A percentile compares a stretch with the other conserved stretches of the same genome.
Evolutionary conservation across 345 rosid genomes (phyloP).

Genomic region (Abelmoschus esculentus): DNA sequence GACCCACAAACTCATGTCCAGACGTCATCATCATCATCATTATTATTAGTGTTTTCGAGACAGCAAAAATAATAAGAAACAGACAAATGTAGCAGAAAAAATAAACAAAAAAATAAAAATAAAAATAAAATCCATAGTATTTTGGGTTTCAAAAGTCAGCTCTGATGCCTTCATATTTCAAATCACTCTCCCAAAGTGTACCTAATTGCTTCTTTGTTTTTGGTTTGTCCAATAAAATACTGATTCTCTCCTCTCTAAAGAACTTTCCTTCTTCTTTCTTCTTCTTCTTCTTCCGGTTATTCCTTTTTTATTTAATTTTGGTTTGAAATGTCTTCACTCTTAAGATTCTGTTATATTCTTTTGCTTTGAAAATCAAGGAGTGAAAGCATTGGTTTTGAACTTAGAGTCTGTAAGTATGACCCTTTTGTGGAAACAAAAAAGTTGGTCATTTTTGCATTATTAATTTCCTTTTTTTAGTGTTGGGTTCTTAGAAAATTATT

Average conservation of each 20-base stretch:
- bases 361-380: constrained; percentile 1
- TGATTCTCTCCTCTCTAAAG: constrained; percentile 20
- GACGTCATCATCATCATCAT: neutral
- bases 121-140: neutral
- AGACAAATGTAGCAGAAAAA: no score
- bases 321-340: constrained; percentile 33
- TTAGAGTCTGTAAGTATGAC: neutral
- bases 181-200: constrained; percentile 13
- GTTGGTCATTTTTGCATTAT: constrained; percentile 1
- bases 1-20: constrained; percentile 6
- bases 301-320: constrained; percentile 13
- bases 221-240: constrained; percentile 13
- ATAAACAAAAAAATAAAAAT: neutral
- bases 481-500: constrained; percentile 24
- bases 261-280: constrained; percentile 31
- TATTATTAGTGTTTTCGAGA: no score
- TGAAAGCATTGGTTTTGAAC: constrained; percentile 15
- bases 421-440: constrained; percentile 8
- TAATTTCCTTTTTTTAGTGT: neutral
- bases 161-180: constrained; percentile 23
- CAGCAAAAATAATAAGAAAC: no score
- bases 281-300: neutral
- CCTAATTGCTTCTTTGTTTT: constrained; percentile 17
- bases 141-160: constrained; percentile 39
- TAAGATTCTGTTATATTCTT: constrained; percentile 20